These are phyloP conservation scores for Gigaspora rosea DNA, from an alignment of 192 early-diverging fungal species.

Conservation along the genomic window DNA sequence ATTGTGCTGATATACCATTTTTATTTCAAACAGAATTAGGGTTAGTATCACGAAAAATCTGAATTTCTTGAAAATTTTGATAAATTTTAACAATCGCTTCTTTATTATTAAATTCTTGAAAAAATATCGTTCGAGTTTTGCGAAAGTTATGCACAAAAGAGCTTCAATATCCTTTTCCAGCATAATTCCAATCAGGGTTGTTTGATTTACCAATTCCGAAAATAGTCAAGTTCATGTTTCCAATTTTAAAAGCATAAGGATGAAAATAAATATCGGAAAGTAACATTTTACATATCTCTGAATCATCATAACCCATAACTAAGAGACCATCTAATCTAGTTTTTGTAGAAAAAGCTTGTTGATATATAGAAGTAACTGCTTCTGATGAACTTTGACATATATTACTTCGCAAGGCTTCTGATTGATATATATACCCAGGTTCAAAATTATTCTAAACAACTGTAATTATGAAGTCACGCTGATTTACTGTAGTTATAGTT, in stretches of 20 bases:
- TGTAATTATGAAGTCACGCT: no score
- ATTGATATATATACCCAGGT: neutral
- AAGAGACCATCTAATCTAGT: neutral
- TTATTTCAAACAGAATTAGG: neutral
- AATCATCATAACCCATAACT: slow-evolving; percentile 9
- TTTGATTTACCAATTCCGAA: no score
- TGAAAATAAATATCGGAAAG: no score
- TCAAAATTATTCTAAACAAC: neutral
- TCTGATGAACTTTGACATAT: neutral
- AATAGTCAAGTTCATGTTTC: no score
- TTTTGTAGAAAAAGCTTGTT: neutral
- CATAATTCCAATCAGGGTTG: no score
- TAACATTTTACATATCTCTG: slow-evolving; percentile 3
- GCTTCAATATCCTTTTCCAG: no score
- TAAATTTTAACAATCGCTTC: no score
- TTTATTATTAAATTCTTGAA: no score
- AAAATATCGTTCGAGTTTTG: no score
- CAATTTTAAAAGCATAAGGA: no score
- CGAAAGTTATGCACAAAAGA: no score
- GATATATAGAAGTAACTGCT: neutral
- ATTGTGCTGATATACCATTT: neutral
- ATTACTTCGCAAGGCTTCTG: neutral
- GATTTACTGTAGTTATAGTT: no score
- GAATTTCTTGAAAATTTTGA: neutral
- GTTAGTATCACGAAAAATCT: neutral